Percentiles rank a stretch among this genome's conserved stretches.
Conservation (phyloP, 495 filamentous ascomycete species). For the Polyplosphaeria fusca region DNA sequence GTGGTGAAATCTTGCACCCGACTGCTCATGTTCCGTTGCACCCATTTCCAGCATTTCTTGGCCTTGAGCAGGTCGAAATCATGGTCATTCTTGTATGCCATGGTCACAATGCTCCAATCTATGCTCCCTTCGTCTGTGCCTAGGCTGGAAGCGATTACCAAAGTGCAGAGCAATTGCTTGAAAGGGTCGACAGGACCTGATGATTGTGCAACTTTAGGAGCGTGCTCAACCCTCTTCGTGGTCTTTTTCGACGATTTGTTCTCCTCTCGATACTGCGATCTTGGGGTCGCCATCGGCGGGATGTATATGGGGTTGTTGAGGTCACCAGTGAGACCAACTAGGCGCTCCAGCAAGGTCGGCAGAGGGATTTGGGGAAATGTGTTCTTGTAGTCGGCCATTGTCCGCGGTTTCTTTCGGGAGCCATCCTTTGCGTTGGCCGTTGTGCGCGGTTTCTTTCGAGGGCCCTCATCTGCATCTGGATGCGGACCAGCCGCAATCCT, state of each 20-base stretch:
- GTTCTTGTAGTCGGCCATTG: no score
- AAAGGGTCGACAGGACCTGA: constrained; percentile 4
- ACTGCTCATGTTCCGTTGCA: constrained; percentile 57
- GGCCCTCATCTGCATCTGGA: no score
- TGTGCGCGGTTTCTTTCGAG: no score
- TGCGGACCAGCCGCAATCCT: no score
- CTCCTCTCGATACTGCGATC: background rate
- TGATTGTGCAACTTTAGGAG: background rate
- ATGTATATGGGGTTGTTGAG: constrained; percentile 11
- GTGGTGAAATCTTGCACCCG: constrained; percentile 65
- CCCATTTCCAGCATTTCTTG: constrained; percentile 54
- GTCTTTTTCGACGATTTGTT: background rate
- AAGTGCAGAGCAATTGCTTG: constrained; percentile 16
- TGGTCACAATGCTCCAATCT: constrained; percentile 70
- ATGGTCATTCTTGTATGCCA: constrained; percentile 56
- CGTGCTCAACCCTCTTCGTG: no score
- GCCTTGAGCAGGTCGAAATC: constrained; percentile 16
- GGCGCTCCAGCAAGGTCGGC: constrained; percentile 19
- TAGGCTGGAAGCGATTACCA: constrained; percentile 64
- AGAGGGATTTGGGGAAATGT: no score
- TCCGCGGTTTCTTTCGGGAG: no score
- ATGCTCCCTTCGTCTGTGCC: constrained; percentile 67
- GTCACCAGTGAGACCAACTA: constrained; percentile 26
- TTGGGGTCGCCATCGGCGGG: background rate
- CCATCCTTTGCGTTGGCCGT: no score